These are phyloP conservation scores for Neurospora cerealis DNA, from an alignment of 495 filamentous ascomycete genomes.

Conservation along the genomic window DNA sequence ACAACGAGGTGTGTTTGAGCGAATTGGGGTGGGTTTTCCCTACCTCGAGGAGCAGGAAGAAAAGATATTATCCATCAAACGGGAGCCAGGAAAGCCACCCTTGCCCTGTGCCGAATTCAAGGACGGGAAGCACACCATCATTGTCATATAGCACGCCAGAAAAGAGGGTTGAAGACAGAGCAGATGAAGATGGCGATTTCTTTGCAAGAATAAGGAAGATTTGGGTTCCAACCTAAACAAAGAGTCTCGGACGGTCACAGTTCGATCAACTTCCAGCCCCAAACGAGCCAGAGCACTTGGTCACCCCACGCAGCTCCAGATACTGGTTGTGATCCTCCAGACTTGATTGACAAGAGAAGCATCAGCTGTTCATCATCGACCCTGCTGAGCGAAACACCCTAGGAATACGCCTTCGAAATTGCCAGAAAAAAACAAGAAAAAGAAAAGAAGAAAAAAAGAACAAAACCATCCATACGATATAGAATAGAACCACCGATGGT, in stretches of 20 bases:
- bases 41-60: not conserved
- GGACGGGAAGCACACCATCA: not conserved
- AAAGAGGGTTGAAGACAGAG: not conserved
- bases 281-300: not conserved
- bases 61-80: not conserved
- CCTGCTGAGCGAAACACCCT: not conserved
- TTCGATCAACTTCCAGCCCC: not conserved
- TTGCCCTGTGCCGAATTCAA: not conserved
- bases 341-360: not conserved
- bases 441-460: not conserved
- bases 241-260: not conserved
- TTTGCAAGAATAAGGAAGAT: no score
- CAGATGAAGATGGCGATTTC: not conserved
- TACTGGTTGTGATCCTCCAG: not conserved
- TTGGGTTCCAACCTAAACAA: not conserved
- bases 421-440: not conserved
- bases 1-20: not conserved
- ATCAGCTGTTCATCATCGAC: no score
- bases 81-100: not conserved
- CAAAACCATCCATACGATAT: no score
- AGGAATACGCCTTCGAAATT: not conserved
- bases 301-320: not conserved
- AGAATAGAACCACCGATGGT: no score
- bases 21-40: not conserved
- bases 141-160: not conserved